Evolutionary conservation across 2,329 filamentous ascomycete species (phyloP), one percentile per base, ranked within the genome.

Genomic region (Claviceps capensis): DNA sequence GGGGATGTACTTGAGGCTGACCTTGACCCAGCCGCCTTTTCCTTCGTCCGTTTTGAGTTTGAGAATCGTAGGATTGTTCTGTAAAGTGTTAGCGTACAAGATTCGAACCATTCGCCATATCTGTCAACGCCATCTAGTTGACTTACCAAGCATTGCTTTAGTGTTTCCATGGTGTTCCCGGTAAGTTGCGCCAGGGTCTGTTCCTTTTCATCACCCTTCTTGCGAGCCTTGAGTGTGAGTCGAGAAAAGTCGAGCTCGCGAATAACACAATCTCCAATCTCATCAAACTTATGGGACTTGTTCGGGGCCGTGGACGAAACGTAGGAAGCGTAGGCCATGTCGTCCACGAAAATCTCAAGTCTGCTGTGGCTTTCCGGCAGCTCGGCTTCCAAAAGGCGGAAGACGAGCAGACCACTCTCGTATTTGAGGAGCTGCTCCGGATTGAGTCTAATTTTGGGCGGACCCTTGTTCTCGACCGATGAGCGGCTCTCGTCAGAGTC

Each of bases 171-270:
- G 0, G 93, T 97, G 57, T 87, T 85, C 38, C 91, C 93, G 42
- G 83, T 82, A 55, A 98, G 72, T 58, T 86, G 89, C 13, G 89
- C 88, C 58, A 96, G 76, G 34, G 86, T 82, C 57, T 88, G 75
- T 44, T 95, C 84, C 50, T 85, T 79, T 53, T 85, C 78, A 58
- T 95, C 85, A 16, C 81, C 76, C 65, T 89, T 88, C 62, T 91
- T 86, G 44, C 88, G 82, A 47, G 96, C 76, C 53, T 89, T 86
- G 57, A 98, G 77, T 0, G 90, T 97, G 53, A 98, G 81, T 58
- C 85, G 86, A 3, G 93, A 98, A 60, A 96, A 90, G 57, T 98
- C 94, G n/a, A 98, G 77, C 67, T 98, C 93, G 55, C 93, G 88
- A 54, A 98, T 86, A 69, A 98, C 89, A 51, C 89, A 93, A 68